Evolutionary conservation across 108 stramenopile genomes (phyloP).

Genomic region (Cylindrotheca fusiformis): DNA sequence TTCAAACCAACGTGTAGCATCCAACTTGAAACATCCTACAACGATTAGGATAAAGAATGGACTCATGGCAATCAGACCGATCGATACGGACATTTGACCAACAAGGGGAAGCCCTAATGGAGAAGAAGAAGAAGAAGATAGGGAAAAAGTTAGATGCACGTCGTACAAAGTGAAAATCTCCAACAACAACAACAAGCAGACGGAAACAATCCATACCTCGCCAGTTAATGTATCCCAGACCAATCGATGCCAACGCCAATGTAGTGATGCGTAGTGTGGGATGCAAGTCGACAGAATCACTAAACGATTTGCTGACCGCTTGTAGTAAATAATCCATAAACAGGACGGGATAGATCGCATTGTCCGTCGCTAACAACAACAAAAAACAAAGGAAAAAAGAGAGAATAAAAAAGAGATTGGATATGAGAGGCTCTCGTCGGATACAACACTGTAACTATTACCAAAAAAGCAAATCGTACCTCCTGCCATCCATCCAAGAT

Average conservation of each 20-base stretch:
- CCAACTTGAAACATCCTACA: slow-evolving; percentile 65
- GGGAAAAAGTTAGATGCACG: background rate
- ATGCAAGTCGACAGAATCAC: too few species aligned
- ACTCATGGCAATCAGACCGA: slow-evolving; percentile 85
- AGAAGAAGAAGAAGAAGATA: background rate
- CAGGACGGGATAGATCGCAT: slow-evolving; percentile 85
- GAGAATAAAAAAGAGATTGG: background rate
- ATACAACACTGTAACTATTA: background rate
- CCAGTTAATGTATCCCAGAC: slow-evolving; percentile 81
- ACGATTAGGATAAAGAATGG: slow-evolving; percentile 86
- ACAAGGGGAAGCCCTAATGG: slow-evolving; percentile 79
- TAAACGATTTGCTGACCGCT: slow-evolving; percentile 30
- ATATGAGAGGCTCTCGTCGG: background rate
- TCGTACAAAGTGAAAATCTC: background rate
- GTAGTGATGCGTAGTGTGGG: too few species aligned
- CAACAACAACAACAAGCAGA: too few species aligned
- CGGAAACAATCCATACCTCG: background rate
- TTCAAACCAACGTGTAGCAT: slow-evolving; percentile 78
- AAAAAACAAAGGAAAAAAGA: background rate
- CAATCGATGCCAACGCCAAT: slow-evolving; percentile 50
- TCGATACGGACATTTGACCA: slow-evolving; percentile 73
- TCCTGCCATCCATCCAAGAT: slow-evolving; percentile 86
- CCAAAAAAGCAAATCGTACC: slow-evolving; percentile 27
- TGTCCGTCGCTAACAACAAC: slow-evolving; percentile 51
- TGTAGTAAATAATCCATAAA: slow-evolving; percentile 82